Evolutionary conservation across 2,329 filamentous ascomycete genomes (phyloP).

Genomic region (Mollisiaceae sp.): DNA sequence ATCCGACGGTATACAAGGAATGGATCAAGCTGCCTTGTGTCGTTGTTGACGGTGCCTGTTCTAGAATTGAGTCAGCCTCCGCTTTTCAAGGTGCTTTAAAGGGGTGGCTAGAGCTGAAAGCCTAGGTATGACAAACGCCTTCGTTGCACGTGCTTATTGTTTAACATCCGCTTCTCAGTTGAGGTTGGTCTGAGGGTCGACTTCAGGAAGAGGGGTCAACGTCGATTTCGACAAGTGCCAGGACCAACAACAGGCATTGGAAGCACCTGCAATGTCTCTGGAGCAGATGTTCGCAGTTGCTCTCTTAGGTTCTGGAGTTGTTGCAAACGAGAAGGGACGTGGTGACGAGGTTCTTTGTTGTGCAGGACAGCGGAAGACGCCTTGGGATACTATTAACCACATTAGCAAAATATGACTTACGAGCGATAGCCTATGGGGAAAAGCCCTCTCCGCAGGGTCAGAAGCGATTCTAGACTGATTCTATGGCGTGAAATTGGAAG

Average conservation of each 20-base stretch:
- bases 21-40: neutral
- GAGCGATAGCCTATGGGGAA: neutral
- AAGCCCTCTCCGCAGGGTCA: neutral
- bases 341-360: constrained; percentile 1
- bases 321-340: neutral
- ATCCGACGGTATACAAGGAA: neutral
- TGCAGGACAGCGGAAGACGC: neutral
- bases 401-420: neutral
- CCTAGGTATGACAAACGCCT: neutral
- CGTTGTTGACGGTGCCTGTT: neutral
- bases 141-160: neutral
- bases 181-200: neutral
- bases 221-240: neutral
- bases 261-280: neutral
- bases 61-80: neutral
- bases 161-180: too few relatives aligned
- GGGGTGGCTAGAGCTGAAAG: neutral
- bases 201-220: neutral
- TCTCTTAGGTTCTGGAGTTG: neutral
- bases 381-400: neutral
- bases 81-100: neutral
- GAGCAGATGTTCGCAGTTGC: neutral
- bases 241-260: neutral
- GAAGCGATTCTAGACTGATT: neutral
- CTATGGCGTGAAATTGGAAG: neutral